Evolutionary conservation across 345 rosid species (phyloP).

Genomic region (Physaria fendleri): DNA sequence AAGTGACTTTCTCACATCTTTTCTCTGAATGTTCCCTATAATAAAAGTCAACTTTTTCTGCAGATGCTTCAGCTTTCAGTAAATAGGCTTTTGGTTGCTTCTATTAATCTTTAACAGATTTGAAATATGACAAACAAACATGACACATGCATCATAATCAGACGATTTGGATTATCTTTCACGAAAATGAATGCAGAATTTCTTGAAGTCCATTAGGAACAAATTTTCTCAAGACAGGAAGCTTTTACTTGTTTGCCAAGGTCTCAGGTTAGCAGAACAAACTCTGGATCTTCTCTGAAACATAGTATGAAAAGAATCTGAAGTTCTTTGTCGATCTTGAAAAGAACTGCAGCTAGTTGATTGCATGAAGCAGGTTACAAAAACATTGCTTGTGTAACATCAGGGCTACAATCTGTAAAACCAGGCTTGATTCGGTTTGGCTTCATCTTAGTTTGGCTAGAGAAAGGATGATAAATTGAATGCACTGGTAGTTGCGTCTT

Average conservation of each 20-base stretch:
- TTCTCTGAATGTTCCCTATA: constrained; percentile 17
- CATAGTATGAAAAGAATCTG: not conserved
- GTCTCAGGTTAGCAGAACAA: constrained; percentile 58
- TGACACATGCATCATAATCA: too few species aligned
- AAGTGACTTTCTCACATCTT: constrained; percentile 7
- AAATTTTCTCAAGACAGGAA: constrained; percentile 66
- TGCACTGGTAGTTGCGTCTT: not conserved
- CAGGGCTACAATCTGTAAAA: constrained; percentile 79
- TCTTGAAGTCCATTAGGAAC: constrained; percentile 43
- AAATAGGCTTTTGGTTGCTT: too few species aligned
- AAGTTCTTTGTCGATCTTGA: constrained; percentile 14
- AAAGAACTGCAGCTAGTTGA: constrained; percentile 73
- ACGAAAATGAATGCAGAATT: constrained; percentile 79
- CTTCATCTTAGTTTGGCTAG: not conserved
- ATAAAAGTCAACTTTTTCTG: too few species aligned
- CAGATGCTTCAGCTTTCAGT: too few species aligned
- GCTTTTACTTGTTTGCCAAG: constrained; percentile 84
- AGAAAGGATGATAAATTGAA: not conserved
- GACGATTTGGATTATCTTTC: constrained; percentile 78
- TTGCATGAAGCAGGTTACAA: constrained; percentile 70
- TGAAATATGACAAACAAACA: too few species aligned
- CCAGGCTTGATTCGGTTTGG: constrained; percentile 46
- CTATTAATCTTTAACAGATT: too few species aligned
- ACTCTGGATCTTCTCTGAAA: constrained; percentile 9
- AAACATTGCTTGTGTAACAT: constrained; percentile 70